Evolutionary conservation across 2,329 filamentous ascomycete species (phyloP).

Genomic region (Fusarium sp.): DNA sequence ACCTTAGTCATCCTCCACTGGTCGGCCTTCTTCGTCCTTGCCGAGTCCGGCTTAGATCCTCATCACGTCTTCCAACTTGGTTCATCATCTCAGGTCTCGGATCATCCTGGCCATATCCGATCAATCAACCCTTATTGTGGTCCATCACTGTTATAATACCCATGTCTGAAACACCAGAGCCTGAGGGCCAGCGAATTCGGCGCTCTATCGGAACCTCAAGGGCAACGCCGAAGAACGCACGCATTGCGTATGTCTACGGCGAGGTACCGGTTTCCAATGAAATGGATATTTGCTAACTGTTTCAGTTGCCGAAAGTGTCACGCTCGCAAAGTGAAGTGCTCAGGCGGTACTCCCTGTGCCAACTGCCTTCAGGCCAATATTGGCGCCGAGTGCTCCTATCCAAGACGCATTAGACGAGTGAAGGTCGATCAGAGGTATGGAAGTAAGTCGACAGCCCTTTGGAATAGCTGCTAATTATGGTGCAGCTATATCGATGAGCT

Average conservation of each 20-base stretch:
- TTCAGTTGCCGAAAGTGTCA: slow-evolving; percentile 45
- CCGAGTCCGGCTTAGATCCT: background rate
- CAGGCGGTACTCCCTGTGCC: slow-evolving; percentile 42
- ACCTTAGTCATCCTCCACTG: background rate
- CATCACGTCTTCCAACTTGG: background rate
- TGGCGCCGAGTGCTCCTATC: slow-evolving; percentile 31
- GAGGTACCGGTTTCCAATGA: background rate
- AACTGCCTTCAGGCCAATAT: slow-evolving; percentile 41
- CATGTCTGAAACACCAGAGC: slow-evolving; percentile 1
- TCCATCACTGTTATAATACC: background rate
- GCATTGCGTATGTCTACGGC: background rate
- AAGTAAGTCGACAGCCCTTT: too few relatives aligned
- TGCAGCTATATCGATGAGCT: slow-evolving; percentile 45
- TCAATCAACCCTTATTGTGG: background rate
- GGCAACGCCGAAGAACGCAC: slow-evolving; percentile 3
- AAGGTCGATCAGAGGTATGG: slow-evolving; percentile 41
- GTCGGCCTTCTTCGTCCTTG: background rate
- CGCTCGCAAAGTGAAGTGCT: slow-evolving; percentile 45
- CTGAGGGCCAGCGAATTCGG: background rate
- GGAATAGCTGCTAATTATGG: background rate
- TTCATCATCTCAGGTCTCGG: background rate
- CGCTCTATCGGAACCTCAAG: background rate
- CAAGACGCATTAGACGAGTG: slow-evolving; percentile 35
- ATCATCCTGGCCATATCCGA: background rate
- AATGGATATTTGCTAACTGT: background rate